phyloP scores from a whole-genome alignment of 1,284 basidiomycete genomes.

The Ceratobasidium sp. region DNA sequence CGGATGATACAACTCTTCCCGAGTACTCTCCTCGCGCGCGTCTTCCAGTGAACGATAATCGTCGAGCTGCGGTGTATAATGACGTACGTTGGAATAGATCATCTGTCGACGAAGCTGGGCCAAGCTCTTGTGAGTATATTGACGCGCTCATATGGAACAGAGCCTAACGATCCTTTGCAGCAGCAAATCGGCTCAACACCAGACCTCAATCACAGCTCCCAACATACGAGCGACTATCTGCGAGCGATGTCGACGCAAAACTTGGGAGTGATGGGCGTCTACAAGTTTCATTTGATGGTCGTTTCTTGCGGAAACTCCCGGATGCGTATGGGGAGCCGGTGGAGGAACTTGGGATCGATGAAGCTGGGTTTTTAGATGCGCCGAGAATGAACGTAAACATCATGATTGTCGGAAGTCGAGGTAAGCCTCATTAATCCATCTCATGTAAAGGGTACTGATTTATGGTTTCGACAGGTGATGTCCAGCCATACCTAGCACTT shows the following conservation, averaged over 20 bases:
- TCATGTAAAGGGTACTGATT: background rate
- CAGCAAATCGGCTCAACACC: background rate
- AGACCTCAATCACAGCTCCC: background rate
- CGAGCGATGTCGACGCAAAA: background rate
- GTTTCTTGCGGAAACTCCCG: conserved; percentile 9
- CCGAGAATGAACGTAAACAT: conserved; percentile 71
- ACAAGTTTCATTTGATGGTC: conserved; percentile 12
- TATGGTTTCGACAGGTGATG: conserved; percentile 65
- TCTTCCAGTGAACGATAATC: background rate
- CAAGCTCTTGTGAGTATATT: background rate
- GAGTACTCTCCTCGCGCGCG: conserved; percentile 22
- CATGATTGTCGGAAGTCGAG: conserved; percentile 61
- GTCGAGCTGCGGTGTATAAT: background rate
- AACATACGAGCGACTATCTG: background rate
- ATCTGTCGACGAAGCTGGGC: background rate
- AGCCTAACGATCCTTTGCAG: background rate
- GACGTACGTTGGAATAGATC: background rate
- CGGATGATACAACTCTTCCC: conserved; percentile 1
- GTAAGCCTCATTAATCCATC: background rate
- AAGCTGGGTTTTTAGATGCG: conserved; percentile 51
- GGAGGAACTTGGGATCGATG: conserved; percentile 27
- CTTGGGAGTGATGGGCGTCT: conserved; percentile 14
- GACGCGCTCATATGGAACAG: background rate
- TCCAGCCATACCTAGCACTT: conserved; percentile 78
- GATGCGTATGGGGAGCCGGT: background rate